phyloP scores from a whole-genome alignment of 2,329 filamentous ascomycete species.

The Stachybotrys chlorohalonatus region DNA sequence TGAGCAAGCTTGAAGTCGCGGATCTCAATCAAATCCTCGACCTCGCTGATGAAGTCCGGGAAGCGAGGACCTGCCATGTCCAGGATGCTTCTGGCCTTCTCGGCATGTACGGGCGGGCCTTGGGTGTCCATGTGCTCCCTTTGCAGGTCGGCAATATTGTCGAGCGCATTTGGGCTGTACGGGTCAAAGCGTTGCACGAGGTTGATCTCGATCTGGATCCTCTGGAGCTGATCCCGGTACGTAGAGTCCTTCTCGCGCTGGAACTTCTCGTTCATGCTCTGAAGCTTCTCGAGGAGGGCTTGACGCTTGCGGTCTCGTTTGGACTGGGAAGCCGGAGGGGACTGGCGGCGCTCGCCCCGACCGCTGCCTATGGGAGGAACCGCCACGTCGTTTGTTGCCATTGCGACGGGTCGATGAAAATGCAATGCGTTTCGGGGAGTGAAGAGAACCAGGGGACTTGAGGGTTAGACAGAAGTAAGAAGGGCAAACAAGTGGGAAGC shows the following conservation, averaged over 20 bases:
- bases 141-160: conserved; percentile 58
- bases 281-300: conserved; percentile 69
- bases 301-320: conserved; percentile 89
- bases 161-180: conserved; percentile 63
- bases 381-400: conserved; percentile 30
- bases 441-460: not conserved
- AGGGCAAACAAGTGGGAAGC: not conserved
- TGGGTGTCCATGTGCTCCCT: conserved; percentile 42
- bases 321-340: conserved; percentile 41
- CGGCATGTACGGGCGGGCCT: conserved; percentile 26
- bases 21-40: conserved; percentile 82
- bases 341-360: conserved; percentile 23
- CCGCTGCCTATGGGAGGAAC: conserved; percentile 20
- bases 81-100: conserved; percentile 46
- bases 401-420: conserved; percentile 10
- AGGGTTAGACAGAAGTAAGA: not conserved
- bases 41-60: conserved; percentile 72
- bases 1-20: conserved; percentile 75
- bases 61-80: conserved; percentile 79
- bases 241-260: conserved; percentile 71
- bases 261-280: conserved; percentile 68
- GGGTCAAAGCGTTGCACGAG: conserved; percentile 79
- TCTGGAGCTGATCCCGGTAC: conserved; percentile 83
- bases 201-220: conserved; percentile 84
- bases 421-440: not conserved